Evolutionary conservation across 2,329 filamentous ascomycete genomes (phyloP), one percentile per base, ranked within the genome.

Genomic region (Aspergillus hiratsukae): DNA sequence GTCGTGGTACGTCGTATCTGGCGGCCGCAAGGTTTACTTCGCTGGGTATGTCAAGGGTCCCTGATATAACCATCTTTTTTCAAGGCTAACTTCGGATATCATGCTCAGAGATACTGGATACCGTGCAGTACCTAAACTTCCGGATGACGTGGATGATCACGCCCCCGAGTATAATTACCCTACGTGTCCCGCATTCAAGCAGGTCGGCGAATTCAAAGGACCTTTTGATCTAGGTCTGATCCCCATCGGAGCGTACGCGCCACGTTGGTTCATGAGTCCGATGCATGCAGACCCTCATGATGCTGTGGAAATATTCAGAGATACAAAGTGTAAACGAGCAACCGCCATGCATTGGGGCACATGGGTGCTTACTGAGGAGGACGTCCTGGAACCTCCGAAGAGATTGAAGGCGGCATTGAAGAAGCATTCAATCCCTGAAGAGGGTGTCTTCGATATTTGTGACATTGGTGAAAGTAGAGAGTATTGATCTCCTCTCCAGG

Each of bases 311-410:
- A 96, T 97, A 64, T 96, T 96, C 73, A 73, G 80, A 6, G 92
- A 97, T 65, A 95, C 90, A 0, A 82, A 82, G 63, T 97, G 92
- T 77, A 80, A 83, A 65, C 79, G 77, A 19, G 92, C 91, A 23
- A 80, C 97, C 76, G 92, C 85, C 1, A 96, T 97, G 64, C 93
- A 97, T 70, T 97, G 92, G 91, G 92, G 91, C 2, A 78, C 89
- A 0, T 97, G 92, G 91, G 87, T 90, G 0, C 74, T 96, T 64
- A 96, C 92, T 0, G 81, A 85, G 58, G 93, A 97, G 73, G 88
- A 92, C 57, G 88, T 96, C 1, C 72, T 92, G 55, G 91, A 96
- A 75, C 93, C 93, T 48, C 91, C 91, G 1, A 76, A 72, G 71
- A 75, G 89, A 70, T 75, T 97, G 59, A 87, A 81, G 72, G 80